Evolutionary conservation across 192 early-diverging fungal species (phyloP).

Genomic region (Backusella parvicylindrica): DNA sequence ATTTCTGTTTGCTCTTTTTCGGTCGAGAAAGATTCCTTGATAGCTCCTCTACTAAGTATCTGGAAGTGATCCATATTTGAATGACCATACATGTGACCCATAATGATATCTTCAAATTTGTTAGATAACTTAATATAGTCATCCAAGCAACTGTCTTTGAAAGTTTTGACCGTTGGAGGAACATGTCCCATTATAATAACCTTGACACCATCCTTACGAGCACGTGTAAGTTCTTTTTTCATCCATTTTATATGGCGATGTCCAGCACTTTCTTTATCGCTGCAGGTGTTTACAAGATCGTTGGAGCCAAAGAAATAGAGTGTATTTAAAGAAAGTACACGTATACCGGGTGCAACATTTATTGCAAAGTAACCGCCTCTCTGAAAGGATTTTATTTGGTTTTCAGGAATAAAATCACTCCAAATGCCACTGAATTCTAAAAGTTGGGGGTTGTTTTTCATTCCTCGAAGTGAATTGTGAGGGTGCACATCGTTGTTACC

Average conservation of each 20-base stretch:
- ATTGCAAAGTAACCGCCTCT: constrained; percentile 64
- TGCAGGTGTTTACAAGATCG: constrained; percentile 62
- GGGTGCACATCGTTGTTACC: constrained; percentile 75
- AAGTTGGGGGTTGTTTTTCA: constrained; percentile 46
- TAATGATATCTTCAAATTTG: constrained; percentile 47
- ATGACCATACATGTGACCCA: constrained; percentile 73
- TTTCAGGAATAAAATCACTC: constrained; percentile 55
- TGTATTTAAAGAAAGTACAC: constrained; percentile 65
- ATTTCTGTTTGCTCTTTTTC: background rate
- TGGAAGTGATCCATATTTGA: constrained; percentile 63
- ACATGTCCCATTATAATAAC: constrained; percentile 69
- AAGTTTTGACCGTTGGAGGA: constrained; percentile 47
- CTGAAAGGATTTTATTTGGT: constrained; percentile 58
- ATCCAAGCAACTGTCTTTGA: constrained; percentile 37
- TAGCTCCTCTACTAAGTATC: constrained; percentile 10
- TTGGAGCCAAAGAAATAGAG: constrained; percentile 74
- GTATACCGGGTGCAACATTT: constrained; percentile 52
- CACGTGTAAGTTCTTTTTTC: constrained; percentile 49
- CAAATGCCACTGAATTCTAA: constrained; percentile 49
- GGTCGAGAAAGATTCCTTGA: background rate
- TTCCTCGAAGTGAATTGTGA: constrained; percentile 45
- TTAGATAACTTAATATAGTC: constrained; percentile 40
- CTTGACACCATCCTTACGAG: constrained; percentile 40
- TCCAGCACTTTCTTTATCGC: constrained; percentile 52
- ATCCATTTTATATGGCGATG: constrained; percentile 67